phyloP scores from a whole-genome alignment of 2,329 filamentous ascomycete species.

The Fusarium palustre region DNA sequence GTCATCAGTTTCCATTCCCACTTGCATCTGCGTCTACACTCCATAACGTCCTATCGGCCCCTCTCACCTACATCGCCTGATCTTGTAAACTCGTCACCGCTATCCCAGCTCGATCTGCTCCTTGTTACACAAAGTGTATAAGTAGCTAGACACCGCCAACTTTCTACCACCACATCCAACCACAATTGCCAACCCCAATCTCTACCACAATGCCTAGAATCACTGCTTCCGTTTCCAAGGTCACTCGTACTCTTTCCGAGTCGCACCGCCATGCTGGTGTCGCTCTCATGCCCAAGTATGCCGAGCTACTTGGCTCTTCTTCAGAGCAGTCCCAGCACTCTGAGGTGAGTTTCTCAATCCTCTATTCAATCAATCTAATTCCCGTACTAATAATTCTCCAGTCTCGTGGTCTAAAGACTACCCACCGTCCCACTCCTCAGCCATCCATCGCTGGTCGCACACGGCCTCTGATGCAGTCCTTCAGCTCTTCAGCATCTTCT shows the following conservation, averaged over 20 bases:
- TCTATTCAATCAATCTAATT: neutral
- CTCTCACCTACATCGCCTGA: conserved; percentile 29
- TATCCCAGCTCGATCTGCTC: conserved; percentile 19
- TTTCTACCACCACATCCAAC: conserved; percentile 1
- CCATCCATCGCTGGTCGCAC: conserved; percentile 59
- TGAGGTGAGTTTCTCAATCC: conserved; percentile 53
- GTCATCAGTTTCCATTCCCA: conserved; percentile 16
- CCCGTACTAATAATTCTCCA: conserved; percentile 39
- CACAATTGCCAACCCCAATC: conserved; percentile 6
- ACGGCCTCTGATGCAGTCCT: conserved; percentile 73
- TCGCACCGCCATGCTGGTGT: conserved; percentile 56
- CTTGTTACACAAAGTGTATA: conserved; percentile 26
- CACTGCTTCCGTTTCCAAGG: conserved; percentile 62
- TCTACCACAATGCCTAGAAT: conserved; percentile 60
- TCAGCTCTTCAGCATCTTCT: conserved; percentile 62
- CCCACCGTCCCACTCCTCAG: conserved; percentile 61
- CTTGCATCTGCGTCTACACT: conserved; percentile 14
- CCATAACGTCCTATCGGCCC: conserved; percentile 4
- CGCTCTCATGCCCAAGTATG: conserved; percentile 61
- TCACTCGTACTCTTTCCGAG: conserved; percentile 60
- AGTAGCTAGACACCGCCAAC: conserved; percentile 29
- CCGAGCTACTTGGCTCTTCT: conserved; percentile 57
- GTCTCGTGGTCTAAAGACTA: conserved; percentile 59
- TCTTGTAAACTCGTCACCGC: conserved; percentile 31
- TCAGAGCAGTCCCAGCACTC: conserved; percentile 49